phyloP scores from a whole-genome alignment of 73 alveolate genomes.

The Paramecium caudatum region DNA sequence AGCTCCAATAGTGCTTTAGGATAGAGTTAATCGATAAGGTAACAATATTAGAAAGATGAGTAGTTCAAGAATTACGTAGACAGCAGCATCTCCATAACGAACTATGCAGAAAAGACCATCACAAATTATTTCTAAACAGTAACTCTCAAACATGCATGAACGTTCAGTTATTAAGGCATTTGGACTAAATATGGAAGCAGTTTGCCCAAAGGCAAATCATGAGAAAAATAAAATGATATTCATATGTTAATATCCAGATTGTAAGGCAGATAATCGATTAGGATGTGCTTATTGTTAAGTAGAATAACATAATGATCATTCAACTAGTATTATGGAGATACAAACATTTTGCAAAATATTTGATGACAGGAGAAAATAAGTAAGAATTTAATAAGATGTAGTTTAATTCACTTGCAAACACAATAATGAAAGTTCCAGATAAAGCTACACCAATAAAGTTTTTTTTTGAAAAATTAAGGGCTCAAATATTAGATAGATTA shows the following conservation, averaged over 20 bases:
- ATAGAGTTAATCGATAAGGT: conserved; percentile 28
- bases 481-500: not conserved
- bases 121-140: not conserved
- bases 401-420: not conserved
- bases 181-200: conserved; percentile 56
- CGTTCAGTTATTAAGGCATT: conserved; percentile 9
- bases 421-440: not conserved
- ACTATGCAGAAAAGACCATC: not conserved
- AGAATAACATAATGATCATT: conserved; percentile 52
- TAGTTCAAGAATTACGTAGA: conserved; percentile 18
- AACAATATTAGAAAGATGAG: not conserved
- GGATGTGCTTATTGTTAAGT: conserved; percentile 63
- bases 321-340: conserved; percentile 13
- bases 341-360: conserved; percentile 19
- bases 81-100: conserved; percentile 31
- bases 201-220: conserved; percentile 24
- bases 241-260: conserved; percentile 10
- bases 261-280: conserved; percentile 42
- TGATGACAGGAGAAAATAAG: conserved; percentile 40
- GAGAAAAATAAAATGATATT: conserved; percentile 46
- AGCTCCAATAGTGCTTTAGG: conserved; percentile 14
- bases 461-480: not conserved
- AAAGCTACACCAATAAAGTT: not conserved
- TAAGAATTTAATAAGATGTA: not conserved
- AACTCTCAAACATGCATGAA: conserved; percentile 22